phyloP scores from a whole-genome alignment of 2,329 filamentous ascomycete genomes.

The Diplodia mutila region DNA sequence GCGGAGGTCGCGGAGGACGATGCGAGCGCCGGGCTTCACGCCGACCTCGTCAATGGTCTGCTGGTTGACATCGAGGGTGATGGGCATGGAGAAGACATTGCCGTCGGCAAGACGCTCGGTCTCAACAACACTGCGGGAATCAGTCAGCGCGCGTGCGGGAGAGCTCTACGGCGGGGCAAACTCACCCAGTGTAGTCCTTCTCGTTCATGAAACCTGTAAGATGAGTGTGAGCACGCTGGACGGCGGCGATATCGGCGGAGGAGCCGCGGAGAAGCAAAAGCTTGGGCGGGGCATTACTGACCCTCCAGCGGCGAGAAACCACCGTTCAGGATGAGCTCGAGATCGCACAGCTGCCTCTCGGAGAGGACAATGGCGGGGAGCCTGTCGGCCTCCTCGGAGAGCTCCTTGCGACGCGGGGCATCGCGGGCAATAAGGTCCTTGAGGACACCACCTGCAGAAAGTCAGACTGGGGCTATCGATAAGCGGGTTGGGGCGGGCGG shows the following conservation, averaged over 20 bases:
- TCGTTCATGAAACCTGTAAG: constrained; percentile 93
- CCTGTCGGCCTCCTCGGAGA: constrained; percentile 80
- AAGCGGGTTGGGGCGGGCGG: constrained; percentile 29
- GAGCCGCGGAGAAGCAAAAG: constrained; percentile 15
- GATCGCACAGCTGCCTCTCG: constrained; percentile 95
- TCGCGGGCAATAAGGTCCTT: constrained; percentile 98
- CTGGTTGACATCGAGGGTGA: constrained; percentile 84
- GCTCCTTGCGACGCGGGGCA: constrained; percentile 77
- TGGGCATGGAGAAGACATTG: constrained; percentile 94
- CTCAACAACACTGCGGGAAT: constrained; percentile 72
- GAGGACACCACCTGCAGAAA: constrained; percentile 75
- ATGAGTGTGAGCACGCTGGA: constrained; percentile 29
- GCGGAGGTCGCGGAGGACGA: constrained; percentile 91
- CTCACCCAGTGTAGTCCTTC: constrained; percentile 92
- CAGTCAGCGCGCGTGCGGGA: constrained; percentile 34
- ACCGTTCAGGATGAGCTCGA: constrained; percentile 95
- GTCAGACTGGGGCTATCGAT: constrained; percentile 30
- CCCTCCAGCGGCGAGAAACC: constrained; percentile 98
- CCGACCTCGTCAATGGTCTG: constrained; percentile 73
- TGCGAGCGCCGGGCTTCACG: constrained; percentile 77
- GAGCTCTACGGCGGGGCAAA: constrained; percentile 28
- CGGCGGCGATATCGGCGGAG: constrained; percentile 22
- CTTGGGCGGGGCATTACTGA: constrained; percentile 49
- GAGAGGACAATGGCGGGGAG: constrained; percentile 83
- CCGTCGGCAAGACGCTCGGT: constrained; percentile 85